Base-by-base conservation (phyloP, 2,329 filamentous ascomycete species). In the Pseudocercospora fijiensis region DNA sequence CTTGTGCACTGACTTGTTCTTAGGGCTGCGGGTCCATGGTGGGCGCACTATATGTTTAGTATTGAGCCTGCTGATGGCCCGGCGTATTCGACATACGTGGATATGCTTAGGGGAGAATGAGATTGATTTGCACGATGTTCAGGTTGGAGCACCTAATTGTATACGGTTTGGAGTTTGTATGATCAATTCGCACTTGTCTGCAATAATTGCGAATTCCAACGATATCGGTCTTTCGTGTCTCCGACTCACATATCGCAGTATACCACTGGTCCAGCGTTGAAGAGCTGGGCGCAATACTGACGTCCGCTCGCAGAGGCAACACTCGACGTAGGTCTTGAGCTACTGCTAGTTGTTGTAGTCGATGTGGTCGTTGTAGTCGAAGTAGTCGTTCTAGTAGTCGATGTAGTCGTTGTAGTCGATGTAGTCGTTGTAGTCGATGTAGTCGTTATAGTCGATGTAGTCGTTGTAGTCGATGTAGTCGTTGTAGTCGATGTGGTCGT, bases 21-120 rank as follows among this genome's bases (percentile, higher is more conserved):
- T 7, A 41, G 37, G 49, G 80, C 81, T 28, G 84, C 82, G 22
- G 84, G 84, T 0, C 83, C 83, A 2, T 85, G 80, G 78, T 79
- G 77, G 71, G 69, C 62, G 8, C 65, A 68, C 43, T 73, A 74
- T 57, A 70, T 74, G 63, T 73, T 68, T 60, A 64, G 71, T 52
- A 78, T 85, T 70, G 84, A 85, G 76, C 83, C 84, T 0, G 72
- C 78, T 6, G 75, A 61, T 65, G 82, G 82, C 0, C 65, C 70
- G 16, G 81, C 79, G 5, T 84, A 80, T 73, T 59, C 16, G 16
- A 64, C 67, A 0, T 71, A 70, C 53, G 57, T 69, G 59, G 64
- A 67, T 20, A 51, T 26, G 59, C 59, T 49, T 49, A 26, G 45
- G 9, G 18, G 11, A 49, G 30, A 37, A 2, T 9, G 18, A 9